Evolutionary conservation across 129 eudicot genomes (phyloP), one percentile per base, ranked within the genome.

Genomic region (Lactuca sativa): DNA sequence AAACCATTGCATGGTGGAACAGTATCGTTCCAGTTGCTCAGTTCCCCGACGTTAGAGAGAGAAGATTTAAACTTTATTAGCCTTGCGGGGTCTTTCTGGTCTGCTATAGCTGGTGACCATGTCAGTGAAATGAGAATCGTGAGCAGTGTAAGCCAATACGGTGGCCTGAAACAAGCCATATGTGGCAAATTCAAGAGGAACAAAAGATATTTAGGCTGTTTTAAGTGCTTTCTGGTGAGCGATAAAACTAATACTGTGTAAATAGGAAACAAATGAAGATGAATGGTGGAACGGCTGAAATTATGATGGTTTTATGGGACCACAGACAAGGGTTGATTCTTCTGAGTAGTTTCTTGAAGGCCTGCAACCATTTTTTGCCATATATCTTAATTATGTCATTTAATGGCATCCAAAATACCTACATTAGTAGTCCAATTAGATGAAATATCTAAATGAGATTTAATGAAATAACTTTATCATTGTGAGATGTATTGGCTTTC

Each of bases 51-150:
- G 79, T 87, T 82, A 0, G 67, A 52, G 15, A 84, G 80, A 1
- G 84, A 58, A 38, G 21, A 6, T 64, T 25, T 80, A 74, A 87
- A 82, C 47, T 64, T 61, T 48, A 82, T 15, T 36, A 87, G 82
- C 73, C 64, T 67, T 6, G 61, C 56, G 8, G 66, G 73, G 40
- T 84, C 82, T 3, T 78, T 37, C 10, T 37, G 31, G 9, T 71
- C 75, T 4, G 71, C 68, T 17, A 36, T 33, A 34, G 63, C 60
- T 0, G 49, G 66, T 41, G 66, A 62, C 11, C 7, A 40, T 73
- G 60, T 33, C 48, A 74, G 56, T 56, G 63, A 12, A 25, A 67
- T 1, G 16, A 53, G 70, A 17, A 77, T 32, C 34, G 15, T 52
- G 62, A 79, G 16, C 51, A 79, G 16, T 32, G 71, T 15, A 47